These are phyloP conservation scores for Diplodia mutila DNA, from an alignment of 2,329 filamentous ascomycete genomes.

Conservation along the genomic window DNA sequence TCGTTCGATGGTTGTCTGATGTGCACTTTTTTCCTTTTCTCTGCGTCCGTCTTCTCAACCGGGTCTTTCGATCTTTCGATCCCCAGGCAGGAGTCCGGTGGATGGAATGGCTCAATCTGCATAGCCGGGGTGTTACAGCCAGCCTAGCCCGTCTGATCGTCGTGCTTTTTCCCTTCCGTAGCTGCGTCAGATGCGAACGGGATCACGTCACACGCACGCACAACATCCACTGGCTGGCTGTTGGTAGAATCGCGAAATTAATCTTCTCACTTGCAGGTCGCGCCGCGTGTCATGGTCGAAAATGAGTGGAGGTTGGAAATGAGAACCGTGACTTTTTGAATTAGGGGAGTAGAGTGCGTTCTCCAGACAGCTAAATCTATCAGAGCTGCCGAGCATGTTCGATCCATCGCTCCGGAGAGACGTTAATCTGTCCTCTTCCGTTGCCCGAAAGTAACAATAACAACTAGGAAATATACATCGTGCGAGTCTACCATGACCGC, in stretches of 20 bases:
- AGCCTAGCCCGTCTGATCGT: constrained; percentile 9
- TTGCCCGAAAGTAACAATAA: constrained; percentile 1
- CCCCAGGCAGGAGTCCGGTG: constrained; percentile 4
- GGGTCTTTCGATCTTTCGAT: constrained; percentile 10
- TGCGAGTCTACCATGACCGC: constrained; percentile 25
- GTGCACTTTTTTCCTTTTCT: not conserved
- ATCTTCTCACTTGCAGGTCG: not conserved
- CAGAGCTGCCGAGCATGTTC: constrained; percentile 17
- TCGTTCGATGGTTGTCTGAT: constrained; percentile 22
- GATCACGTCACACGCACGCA: constrained; percentile 22
- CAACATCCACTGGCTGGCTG: not conserved
- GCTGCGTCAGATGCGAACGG: constrained; percentile 18
- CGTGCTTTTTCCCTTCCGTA: constrained; percentile 3
- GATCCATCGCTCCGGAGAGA: constrained; percentile 13
- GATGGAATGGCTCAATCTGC: constrained; percentile 8
- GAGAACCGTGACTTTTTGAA: constrained; percentile 15
- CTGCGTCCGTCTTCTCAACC: not conserved
- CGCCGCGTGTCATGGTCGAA: too few relatives aligned
- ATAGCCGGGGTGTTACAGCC: constrained; percentile 11
- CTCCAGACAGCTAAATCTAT: constrained; percentile 17
- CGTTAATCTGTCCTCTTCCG: constrained; percentile 1
- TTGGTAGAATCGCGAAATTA: not conserved
- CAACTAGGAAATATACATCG: constrained; percentile 23
- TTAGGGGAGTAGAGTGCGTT: constrained; percentile 24
- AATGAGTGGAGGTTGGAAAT: not conserved